A percentile compares a stretch with the other conserved stretches of the same genome.
Evolutionary conservation across 495 filamentous ascomycete species (phyloP).

Genomic region (Daldinia vernicosa): DNA sequence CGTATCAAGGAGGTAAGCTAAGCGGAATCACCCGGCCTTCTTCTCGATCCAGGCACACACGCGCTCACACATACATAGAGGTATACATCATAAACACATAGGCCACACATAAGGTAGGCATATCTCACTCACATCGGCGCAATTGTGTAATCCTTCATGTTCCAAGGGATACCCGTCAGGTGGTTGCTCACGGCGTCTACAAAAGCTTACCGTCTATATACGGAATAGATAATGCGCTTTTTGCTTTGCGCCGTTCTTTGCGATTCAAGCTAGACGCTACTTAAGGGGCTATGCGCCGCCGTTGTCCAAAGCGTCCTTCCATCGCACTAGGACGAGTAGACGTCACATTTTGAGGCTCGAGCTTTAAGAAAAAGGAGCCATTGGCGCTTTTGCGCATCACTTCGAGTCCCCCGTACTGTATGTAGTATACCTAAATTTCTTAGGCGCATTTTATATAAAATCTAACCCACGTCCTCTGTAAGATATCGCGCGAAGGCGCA

Average conservation of each 20-base stretch:
- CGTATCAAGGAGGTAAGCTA: constrained; percentile 5
- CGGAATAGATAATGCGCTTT: constrained; percentile 24
- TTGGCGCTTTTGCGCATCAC: constrained; percentile 34
- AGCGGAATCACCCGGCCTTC: constrained; percentile 44
- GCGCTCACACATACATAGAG: constrained; percentile 11
- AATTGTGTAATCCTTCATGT: constrained; percentile 38
- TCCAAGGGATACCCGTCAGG: constrained; percentile 27
- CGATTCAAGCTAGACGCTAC: constrained; percentile 34
- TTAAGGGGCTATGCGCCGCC: constrained; percentile 34
- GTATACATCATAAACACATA: constrained; percentile 6
- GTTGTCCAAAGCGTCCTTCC: constrained; percentile 25
- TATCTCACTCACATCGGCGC: constrained; percentile 28
- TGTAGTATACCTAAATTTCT: neutral
- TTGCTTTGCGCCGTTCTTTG: constrained; percentile 24
- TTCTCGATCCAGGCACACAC: constrained; percentile 33
- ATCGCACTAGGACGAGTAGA: constrained; percentile 2
- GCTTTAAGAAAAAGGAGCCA: constrained; percentile 16
- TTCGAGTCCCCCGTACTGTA: constrained; percentile 7
- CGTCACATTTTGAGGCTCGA: constrained; percentile 34
- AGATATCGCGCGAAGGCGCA: constrained; percentile 31
- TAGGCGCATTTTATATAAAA: constrained; percentile 30
- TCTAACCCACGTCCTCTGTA: constrained; percentile 8
- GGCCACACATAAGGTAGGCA: constrained; percentile 7
- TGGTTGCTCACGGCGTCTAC: constrained; percentile 12
- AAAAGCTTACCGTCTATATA: constrained; percentile 24